Conservation (phyloP, 495 filamentous ascomycete genomes). For the Podospora sp. region DNA sequence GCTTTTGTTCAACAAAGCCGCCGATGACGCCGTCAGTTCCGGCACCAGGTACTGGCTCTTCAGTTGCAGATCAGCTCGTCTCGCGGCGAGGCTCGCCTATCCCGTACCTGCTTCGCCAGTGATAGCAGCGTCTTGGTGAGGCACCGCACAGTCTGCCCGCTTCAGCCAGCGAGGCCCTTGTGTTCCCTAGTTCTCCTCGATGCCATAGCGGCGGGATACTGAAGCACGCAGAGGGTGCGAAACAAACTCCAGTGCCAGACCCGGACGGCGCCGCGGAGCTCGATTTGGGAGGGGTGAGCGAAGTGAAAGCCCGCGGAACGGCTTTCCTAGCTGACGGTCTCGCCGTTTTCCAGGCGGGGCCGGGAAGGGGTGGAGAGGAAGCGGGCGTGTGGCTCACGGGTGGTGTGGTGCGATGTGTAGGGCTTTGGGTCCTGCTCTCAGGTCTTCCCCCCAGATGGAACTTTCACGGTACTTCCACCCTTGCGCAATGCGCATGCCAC, state of each 20-base stretch:
- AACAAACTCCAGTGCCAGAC: background rate
- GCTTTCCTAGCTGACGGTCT: constrained; percentile 25
- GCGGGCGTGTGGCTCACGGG: background rate
- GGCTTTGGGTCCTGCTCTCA: constrained; percentile 13
- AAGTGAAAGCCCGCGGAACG: constrained; percentile 24
- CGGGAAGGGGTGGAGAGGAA: background rate
- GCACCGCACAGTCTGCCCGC: background rate
- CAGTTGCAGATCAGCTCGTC: background rate
- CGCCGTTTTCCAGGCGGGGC: constrained; percentile 18
- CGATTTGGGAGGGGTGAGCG: background rate
- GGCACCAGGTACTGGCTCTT: background rate
- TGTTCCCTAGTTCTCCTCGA: background rate
- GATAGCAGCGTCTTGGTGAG: background rate
- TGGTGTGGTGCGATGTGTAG: constrained; percentile 14
- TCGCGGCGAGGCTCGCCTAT: background rate
- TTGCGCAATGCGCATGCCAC: background rate
- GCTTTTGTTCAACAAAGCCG: background rate
- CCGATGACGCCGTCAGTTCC: background rate
- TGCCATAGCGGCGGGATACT: background rate
- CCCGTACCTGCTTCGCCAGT: background rate
- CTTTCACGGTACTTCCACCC: constrained; percentile 6
- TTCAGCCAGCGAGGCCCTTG: background rate
- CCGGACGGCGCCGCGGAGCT: background rate
- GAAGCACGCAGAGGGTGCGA: background rate
- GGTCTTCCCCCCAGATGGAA: constrained; percentile 15